Percentiles rank a stretch among this genome's conserved stretches.
phyloP scores from a whole-genome alignment of 2,329 filamentous ascomycete genomes.

The Talaromyces sp. region DNA sequence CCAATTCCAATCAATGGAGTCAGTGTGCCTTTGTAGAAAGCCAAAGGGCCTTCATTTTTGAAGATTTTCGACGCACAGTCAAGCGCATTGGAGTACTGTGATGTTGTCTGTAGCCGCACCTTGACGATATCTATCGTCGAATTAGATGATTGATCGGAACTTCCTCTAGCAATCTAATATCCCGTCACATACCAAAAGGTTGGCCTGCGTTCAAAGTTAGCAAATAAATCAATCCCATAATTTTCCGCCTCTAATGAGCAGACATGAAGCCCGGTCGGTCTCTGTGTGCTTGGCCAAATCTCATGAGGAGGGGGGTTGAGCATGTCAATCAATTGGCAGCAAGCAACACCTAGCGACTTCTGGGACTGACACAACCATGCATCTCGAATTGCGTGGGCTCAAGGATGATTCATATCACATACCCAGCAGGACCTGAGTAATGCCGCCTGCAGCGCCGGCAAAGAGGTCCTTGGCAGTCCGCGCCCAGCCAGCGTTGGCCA shows the following conservation, averaged over 20 bases:
- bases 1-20: conserved; percentile 94
- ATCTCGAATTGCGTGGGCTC: not conserved
- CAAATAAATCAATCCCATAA: not conserved
- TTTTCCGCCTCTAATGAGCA: not conserved
- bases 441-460: conserved; percentile 82
- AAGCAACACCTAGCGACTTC: not conserved
- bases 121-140: conserved; percentile 77
- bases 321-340: not conserved
- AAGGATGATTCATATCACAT: conserved; percentile 34
- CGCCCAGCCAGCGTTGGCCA: conserved; percentile 31
- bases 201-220: conserved; percentile 48
- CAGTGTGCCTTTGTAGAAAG: conserved; percentile 98
- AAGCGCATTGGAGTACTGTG: conserved; percentile 73
- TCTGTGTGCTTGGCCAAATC: not conserved
- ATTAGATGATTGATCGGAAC: conserved; percentile 16
- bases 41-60: conserved; percentile 77
- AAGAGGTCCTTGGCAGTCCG: conserved; percentile 84
- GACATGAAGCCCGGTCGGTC: not conserved
- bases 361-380: not conserved
- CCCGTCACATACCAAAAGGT: conserved; percentile 54
- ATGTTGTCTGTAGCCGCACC: conserved; percentile 88
- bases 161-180: not conserved
- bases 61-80: conserved; percentile 80
- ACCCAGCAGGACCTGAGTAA: conserved; percentile 94
- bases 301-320: not conserved